Evolutionary conservation across 768 basidiomycete genomes (phyloP).

Genomic region (Trametes elegans): DNA sequence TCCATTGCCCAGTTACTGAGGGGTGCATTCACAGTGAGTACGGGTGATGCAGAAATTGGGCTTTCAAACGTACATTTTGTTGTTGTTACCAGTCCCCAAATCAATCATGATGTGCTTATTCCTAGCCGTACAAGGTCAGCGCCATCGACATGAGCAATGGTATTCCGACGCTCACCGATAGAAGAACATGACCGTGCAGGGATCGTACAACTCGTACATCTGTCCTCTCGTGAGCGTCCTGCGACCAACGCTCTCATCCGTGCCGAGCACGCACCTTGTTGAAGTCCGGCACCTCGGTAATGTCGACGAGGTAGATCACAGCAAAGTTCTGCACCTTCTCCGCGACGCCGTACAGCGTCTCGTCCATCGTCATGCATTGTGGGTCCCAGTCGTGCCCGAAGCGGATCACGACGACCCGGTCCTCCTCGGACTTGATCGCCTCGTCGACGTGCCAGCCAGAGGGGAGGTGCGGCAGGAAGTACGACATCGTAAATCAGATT

Average conservation of each 20-base stretch:
- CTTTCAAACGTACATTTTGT: constrained; percentile 79
- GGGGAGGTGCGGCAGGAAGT: constrained; percentile 84
- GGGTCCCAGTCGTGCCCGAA: constrained; percentile 94
- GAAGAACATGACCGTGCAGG: constrained; percentile 98
- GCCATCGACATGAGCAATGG: neutral
- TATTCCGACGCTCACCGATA: constrained; percentile 60
- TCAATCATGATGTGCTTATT: constrained; percentile 99
- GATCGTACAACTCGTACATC: constrained; percentile 99
- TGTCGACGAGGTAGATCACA: constrained; percentile 93
- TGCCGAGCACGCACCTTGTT: constrained; percentile 69
- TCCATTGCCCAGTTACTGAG: constrained; percentile 97
- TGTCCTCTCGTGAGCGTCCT: neutral
- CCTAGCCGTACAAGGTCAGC: too few relatives aligned
- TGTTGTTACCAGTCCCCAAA: constrained; percentile 99
- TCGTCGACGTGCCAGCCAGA: constrained; percentile 99
- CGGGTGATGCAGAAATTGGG: neutral
- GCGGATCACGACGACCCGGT: constrained; percentile 89
- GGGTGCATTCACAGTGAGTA: neutral
- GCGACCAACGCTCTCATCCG: neutral
- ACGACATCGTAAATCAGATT: constrained; percentile 86
- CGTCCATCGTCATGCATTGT: constrained; percentile 99
- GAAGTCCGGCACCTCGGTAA: constrained; percentile 96
- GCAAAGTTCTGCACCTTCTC: constrained; percentile 99
- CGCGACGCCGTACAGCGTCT: constrained; percentile 86
- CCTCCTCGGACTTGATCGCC: constrained; percentile 97